Conservation (phyloP, 495 filamentous ascomycete genomes). For the Tuber aestivum region DNA sequence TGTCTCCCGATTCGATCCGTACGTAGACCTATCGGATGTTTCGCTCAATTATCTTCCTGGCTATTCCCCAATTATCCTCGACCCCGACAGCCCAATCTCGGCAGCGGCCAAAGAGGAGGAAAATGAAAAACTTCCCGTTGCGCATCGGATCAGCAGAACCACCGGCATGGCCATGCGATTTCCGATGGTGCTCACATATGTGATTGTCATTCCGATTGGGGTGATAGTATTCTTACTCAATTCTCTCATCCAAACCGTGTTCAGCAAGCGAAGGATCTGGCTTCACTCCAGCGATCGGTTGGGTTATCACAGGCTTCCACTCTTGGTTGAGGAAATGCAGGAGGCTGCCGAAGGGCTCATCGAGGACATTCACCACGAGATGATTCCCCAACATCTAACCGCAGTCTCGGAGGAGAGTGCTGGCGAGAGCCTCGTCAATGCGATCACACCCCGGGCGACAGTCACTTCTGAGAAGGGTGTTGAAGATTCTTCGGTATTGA, state of each 20-base stretch:
- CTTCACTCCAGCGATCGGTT: slow-evolving; percentile 66
- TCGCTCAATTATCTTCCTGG: slow-evolving; percentile 65
- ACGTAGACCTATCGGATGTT: slow-evolving; percentile 55
- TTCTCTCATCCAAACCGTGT: slow-evolving; percentile 63
- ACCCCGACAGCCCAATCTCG: slow-evolving; percentile 58
- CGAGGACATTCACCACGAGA: slow-evolving; percentile 40
- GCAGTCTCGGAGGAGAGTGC: slow-evolving; percentile 28
- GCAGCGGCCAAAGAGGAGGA: slow-evolving; percentile 42
- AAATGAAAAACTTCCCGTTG: slow-evolving; percentile 43
- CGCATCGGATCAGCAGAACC: slow-evolving; percentile 35
- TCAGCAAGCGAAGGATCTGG: slow-evolving; percentile 64
- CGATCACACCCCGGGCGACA: not conserved
- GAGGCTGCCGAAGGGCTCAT: slow-evolving; percentile 62
- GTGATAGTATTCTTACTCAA: slow-evolving; percentile 66
- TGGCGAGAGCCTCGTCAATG: not conserved
- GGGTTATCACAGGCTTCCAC: slow-evolving; percentile 62
- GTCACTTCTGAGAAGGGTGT: not conserved
- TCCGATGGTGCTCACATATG: slow-evolving; percentile 58
- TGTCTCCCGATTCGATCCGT: slow-evolving; percentile 71
- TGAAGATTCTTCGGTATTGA: not conserved
- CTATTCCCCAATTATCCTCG: slow-evolving; percentile 70
- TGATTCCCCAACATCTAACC: slow-evolving; percentile 37
- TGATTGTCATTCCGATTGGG: slow-evolving; percentile 63
- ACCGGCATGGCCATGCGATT: slow-evolving; percentile 45
- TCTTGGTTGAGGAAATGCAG: slow-evolving; percentile 66